Evolutionary conservation across 202 grass and related monocot genomes (phyloP).

Genomic region (Setaria viridis): DNA sequence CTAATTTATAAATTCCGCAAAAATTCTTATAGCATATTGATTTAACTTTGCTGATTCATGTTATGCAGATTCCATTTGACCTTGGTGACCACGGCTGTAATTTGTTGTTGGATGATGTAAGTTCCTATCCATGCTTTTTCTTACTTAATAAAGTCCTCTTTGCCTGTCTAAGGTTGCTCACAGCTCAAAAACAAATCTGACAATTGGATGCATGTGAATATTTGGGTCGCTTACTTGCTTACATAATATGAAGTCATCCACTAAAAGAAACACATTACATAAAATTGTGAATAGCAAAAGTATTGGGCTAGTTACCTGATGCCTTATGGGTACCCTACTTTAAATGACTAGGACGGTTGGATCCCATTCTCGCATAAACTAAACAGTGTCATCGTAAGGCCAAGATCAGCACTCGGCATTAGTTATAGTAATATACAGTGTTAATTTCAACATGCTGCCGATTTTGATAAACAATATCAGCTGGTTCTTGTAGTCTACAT

Average conservation of each 20-base stretch:
- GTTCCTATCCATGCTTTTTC: conserved; percentile 32
- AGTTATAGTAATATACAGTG: conserved; percentile 1
- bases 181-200: not conserved
- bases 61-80: conserved; percentile 93
- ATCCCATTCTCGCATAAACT: not conserved
- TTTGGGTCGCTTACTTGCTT: not conserved
- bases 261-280: not conserved
- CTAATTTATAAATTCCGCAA: not conserved
- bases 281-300: not conserved
- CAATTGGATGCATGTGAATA: not conserved
- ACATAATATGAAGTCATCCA: not conserved
- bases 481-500: not conserved
- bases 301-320: not conserved
- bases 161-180: not conserved
- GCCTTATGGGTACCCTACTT: not conserved
- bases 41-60: conserved; percentile 33
- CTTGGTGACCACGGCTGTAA: conserved; percentile 75
- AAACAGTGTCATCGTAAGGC: not conserved
- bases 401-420: not conserved
- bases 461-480: not conserved
- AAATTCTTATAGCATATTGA: not conserved
- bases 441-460: not conserved
- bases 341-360: not conserved
- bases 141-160: not conserved
- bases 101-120: conserved; percentile 99